A percentile compares a stretch with the other conserved stretches of the same genome.
Conservation (phyloP, 441 rosid genomes). For the Bruguiera hainesii region DNA sequence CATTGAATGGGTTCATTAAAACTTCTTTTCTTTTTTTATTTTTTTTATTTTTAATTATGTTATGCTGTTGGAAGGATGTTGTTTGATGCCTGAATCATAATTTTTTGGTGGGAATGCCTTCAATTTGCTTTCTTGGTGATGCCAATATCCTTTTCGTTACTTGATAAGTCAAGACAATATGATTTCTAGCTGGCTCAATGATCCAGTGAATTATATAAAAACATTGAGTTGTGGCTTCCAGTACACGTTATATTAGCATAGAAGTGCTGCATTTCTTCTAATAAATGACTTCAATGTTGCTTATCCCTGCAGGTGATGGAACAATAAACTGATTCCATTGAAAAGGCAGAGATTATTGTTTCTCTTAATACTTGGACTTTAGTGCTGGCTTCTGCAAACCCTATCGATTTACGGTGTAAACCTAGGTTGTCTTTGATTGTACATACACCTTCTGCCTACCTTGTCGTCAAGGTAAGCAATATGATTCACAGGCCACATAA, state of each 20-base stretch:
- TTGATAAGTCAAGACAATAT: slow-evolving; percentile 42
- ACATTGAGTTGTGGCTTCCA: not conserved
- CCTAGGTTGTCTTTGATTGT: slow-evolving; percentile 90
- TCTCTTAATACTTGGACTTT: slow-evolving; percentile 93
- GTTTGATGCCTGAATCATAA: too few relatives aligned
- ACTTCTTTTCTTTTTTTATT: not conserved
- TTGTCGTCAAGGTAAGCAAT: slow-evolving; percentile 72
- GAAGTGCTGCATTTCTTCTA: slow-evolving; percentile 4
- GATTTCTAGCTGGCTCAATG: not conserved
- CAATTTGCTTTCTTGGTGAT: too few relatives aligned
- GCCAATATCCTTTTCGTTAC: not conserved
- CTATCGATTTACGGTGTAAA: slow-evolving; percentile 92
- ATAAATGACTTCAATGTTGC: slow-evolving; percentile 7
- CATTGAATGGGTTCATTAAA: slow-evolving; percentile 4
- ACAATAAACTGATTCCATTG: slow-evolving; percentile 92
- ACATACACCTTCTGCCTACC: slow-evolving; percentile 92
- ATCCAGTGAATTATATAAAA: not conserved
- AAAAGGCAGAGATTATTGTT: slow-evolving; percentile 98
- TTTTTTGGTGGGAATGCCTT: too few relatives aligned
- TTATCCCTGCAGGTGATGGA: slow-evolving; percentile 78
- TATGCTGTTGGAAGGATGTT: slow-evolving; percentile 15
- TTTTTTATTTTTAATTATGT: not conserved
- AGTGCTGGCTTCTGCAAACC: slow-evolving; percentile 94
- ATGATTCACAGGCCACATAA: slow-evolving; percentile 38
- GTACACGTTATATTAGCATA: not conserved